phyloP scores from a whole-genome alignment of 1,139 yeast genomes.

The Chernovozyma aurita region DNA sequence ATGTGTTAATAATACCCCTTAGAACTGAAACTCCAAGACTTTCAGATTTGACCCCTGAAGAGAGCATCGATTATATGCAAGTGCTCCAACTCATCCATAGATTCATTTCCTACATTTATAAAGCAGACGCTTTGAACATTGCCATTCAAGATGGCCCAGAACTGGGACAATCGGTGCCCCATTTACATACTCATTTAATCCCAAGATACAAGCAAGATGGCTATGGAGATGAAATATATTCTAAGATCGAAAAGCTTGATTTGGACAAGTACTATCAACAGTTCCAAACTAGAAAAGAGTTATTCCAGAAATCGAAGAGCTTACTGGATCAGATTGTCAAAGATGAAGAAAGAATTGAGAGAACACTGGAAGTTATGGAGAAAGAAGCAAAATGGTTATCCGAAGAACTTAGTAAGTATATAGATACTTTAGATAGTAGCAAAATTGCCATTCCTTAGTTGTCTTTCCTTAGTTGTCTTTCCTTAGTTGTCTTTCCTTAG shows the following conservation, averaged over 20 bases:
- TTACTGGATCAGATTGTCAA: constrained; percentile 35
- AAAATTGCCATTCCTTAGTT: too few relatives aligned
- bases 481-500: too few relatives aligned
- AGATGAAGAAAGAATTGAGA: constrained; percentile 44
- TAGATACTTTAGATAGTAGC: constrained; percentile 1
- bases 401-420: constrained; percentile 34
- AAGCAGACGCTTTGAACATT: constrained; percentile 78
- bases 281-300: constrained; percentile 24
- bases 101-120: constrained; percentile 59
- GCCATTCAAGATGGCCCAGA: constrained; percentile 96
- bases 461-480: too few relatives aligned
- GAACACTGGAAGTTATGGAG: constrained; percentile 60
- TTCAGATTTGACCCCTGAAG: constrained; percentile 65
- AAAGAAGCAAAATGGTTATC: constrained; percentile 55
- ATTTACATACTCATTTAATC: constrained; percentile 86
- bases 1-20: constrained; percentile 78
- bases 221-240: constrained; percentile 69
- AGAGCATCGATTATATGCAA: constrained; percentile 70
- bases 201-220: constrained; percentile 70
- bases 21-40: constrained; percentile 57
- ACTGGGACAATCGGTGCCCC: constrained; percentile 93
- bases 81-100: constrained; percentile 69
- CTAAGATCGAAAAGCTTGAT: constrained; percentile 47
- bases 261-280: constrained; percentile 27
- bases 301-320: constrained; percentile 17